Evolutionary conservation across 192 early-diverging fungal species (phyloP), one percentile per base, ranked within the genome.

Genomic region (Backusella australiensis): DNA sequence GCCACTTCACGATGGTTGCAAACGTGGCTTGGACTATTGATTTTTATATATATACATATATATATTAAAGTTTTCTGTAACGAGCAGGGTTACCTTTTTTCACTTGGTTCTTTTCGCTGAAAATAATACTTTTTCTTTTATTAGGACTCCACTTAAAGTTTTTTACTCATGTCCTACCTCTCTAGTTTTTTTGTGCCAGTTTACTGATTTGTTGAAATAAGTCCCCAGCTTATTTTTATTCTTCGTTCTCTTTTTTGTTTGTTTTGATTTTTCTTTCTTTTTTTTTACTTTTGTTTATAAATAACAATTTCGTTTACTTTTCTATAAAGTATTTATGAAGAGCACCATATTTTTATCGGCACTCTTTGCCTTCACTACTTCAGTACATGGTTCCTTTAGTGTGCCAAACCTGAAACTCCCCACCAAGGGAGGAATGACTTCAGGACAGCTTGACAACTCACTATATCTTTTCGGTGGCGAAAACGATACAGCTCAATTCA

Each of bases 381-480:
- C 69, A 63, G 38, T 67, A 38, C 38, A 74, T 63, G 73, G 73
- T 36, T 78, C 74, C 65, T 73, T 78, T 70, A 36, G 74, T 73
- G 65, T 69, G 2, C 67, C 72, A n/a, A 59, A 66, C 19, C 23
- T 74, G 17, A 70, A 29, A 36, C 34, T 78, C 12, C 77, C 77
- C 23, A 74, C 74, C 46, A 73, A 59, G 39, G 72, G 68, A 42
- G 77, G 72, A 44, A 78, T 78, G 77, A 36, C 38, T 15, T 78
- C 59, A 23, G 77, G 53, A 67, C 67, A 78, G 52, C n/a, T 21
- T 7, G 70, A 49, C 67, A 53, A 56, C 32, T 74, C 72, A 12
- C 34, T 78, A 42, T 53, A 73, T 32, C 67, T 74, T 41, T 78
- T 69, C 34, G 77, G 77, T 67, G 77, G 77, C 15, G 77, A 74